These are phyloP conservation scores for Volvox reticuliferus DNA, from an alignment of 139 green algal genomes.

Conservation along the genomic window DNA sequence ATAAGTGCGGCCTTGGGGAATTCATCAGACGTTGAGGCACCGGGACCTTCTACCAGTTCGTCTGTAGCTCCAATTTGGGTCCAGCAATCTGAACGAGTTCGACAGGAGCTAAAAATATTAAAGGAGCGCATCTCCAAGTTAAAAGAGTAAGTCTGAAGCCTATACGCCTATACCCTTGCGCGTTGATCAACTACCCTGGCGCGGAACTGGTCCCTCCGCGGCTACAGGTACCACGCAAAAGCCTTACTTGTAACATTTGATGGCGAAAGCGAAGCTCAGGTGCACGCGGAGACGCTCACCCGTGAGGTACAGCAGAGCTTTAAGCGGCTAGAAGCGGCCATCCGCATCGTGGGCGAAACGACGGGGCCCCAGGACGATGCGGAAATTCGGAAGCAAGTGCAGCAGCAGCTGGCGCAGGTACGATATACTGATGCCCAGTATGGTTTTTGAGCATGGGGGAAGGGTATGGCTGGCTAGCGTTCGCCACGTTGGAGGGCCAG, in stretches of 20 bases:
- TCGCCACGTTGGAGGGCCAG: too few species aligned
- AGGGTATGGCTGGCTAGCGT: not conserved
- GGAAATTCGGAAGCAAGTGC: conserved; percentile 76
- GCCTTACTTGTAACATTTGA: conserved; percentile 73
- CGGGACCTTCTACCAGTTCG: not conserved
- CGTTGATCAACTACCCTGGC: not conserved
- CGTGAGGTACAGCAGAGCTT: conserved; percentile 67
- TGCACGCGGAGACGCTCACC: conserved; percentile 64
- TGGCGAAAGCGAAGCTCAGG: conserved; percentile 51
- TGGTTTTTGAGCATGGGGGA: not conserved
- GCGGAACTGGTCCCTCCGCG: not conserved
- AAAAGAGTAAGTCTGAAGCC: conserved; percentile 62
- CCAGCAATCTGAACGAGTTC: conserved; percentile 62
- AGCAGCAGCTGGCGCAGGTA: conserved; percentile 82
- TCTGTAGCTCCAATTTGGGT: conserved; percentile 64
- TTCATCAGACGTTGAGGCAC: conserved; percentile 63
- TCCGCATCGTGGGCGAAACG: conserved; percentile 53
- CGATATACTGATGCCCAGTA: not conserved
- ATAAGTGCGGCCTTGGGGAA: conserved; percentile 63
- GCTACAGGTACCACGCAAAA: conserved; percentile 65
- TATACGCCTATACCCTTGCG: not conserved
- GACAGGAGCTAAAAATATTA: conserved; percentile 63
- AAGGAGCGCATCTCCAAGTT: conserved; percentile 70
- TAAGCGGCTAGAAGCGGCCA: conserved; percentile 65
- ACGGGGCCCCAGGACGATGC: conserved; percentile 6